A percentile compares a stretch with the other conserved stretches of the same genome.
These are phyloP conservation scores for Penicillium hordei DNA, from an alignment of 2,329 filamentous ascomycete species.

Conservation along the genomic window DNA sequence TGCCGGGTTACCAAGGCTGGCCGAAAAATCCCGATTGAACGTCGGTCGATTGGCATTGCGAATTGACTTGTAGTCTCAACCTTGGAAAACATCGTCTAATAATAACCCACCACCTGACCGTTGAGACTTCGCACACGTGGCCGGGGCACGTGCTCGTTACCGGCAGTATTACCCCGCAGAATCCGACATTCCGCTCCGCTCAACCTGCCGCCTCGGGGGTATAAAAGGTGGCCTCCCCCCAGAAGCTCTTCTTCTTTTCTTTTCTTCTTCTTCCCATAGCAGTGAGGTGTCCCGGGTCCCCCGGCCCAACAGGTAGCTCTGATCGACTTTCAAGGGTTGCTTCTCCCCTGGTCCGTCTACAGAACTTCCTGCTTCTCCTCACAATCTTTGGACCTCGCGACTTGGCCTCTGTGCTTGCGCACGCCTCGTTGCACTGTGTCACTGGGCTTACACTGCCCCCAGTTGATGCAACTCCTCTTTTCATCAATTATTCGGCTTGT, in stretches of 20 bases:
- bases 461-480: conserved; percentile 61
- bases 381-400: conserved; percentile 53
- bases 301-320: too few species aligned
- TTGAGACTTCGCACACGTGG: too few species aligned
- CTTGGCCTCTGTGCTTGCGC: conserved; percentile 68
- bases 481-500: conserved; percentile 57
- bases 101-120: too few species aligned
- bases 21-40: background rate
- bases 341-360: too few species aligned
- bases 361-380: too few species aligned
- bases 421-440: conserved; percentile 65
- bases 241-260: background rate
- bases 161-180: background rate
- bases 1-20: background rate
- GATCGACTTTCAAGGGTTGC: too few species aligned
- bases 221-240: background rate
- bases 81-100: too few species aligned
- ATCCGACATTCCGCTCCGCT: too few species aligned
- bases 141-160: too few species aligned
- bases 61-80: too few species aligned
- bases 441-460: conserved; percentile 71
- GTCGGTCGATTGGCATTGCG: background rate
- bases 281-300: too few species aligned
- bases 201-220: background rate
- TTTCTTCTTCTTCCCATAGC: too few species aligned